Base-by-base conservation (phyloP, 768 basidiomycete genomes). In the Boletus patriciae region DNA sequence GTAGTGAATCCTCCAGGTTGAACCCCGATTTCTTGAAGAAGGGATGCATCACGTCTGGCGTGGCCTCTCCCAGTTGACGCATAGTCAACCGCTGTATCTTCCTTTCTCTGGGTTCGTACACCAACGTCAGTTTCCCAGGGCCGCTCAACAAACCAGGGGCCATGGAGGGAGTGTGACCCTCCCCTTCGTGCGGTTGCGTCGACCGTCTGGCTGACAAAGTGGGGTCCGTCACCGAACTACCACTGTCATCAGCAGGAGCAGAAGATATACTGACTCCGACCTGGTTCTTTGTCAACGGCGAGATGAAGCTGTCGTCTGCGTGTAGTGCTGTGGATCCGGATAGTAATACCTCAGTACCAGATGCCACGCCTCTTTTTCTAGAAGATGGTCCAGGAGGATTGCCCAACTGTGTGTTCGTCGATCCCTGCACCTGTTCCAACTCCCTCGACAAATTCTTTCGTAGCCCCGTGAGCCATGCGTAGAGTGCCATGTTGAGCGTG, bases 21-120 rank as follows among this genome's bases (percentile, higher is more conserved):
- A 93, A 90, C 0, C 90, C 88, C 2, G 89, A 84, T 66, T 84
- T 88, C 65, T 91, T 88, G 74, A 91, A 91, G 73, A 90, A 90
- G 3, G 88, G 88, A 68, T 88, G 89, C 89, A 88, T 89, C 21
- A 91, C 87, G 63, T 92, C 89, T 2, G 91, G 90, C 0, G 90
- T 91, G n/a, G 89, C 90, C 68, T 93, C 89, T 33, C 92, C 92
- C 13, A 94, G 76, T 68, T 93, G 92, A 27, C 88, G 83, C 83
- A 92, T 87, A 21, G 86, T 89, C 52, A 92, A 72, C n/a, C 88
- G 83, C 62, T 92, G 88, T 55, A 92, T 91, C 52, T 80, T 79
- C 44, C 90, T 79, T 23, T 74, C 74, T n/a, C 78, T 78, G 2
- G 82, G 81, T 50, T 73, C 73, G 68, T 90, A 92, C 18, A 77